Evolutionary conservation across 2,329 filamentous ascomycete species (phyloP).

Genomic region (Arthrocladium fulminans): DNA sequence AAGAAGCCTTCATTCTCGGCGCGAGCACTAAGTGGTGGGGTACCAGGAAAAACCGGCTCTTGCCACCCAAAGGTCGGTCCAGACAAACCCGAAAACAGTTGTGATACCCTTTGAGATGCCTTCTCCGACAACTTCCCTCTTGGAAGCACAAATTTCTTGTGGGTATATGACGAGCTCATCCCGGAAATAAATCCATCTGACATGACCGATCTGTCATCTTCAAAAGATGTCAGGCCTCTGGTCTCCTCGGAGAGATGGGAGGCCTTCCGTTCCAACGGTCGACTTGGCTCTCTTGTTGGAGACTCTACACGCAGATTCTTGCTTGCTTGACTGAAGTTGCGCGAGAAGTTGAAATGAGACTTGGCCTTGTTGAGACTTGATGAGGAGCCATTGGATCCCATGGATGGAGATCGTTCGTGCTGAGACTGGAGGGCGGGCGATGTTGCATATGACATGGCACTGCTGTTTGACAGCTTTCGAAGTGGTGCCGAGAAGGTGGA

Average conservation of each 20-base stretch:
- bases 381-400: constrained; percentile 67
- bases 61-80: constrained; percentile 57
- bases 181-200: constrained; percentile 17
- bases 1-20: constrained; percentile 1
- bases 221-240: constrained; percentile 17
- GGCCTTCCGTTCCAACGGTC: constrained; percentile 2
- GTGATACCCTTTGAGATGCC: constrained; percentile 56
- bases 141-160: constrained; percentile 75
- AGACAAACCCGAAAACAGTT: constrained; percentile 48
- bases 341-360: constrained; percentile 86
- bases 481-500: constrained; percentile 52
- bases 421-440: constrained; percentile 58
- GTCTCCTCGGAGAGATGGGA: constrained; percentile 7
- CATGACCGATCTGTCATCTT: constrained; percentile 14
- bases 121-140: constrained; percentile 55
- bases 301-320: constrained; percentile 11
- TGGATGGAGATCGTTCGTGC: constrained; percentile 70
- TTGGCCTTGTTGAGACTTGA: constrained; percentile 47
- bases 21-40: constrained; percentile 26
- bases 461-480: constrained; percentile 67
- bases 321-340: constrained; percentile 66
- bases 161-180: constrained; percentile 64
- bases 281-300: background rate
- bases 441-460: constrained; percentile 49
- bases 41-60: constrained; percentile 41